Conservation (phyloP, 2,329 filamentous ascomycete species). For the Beauveria asiatica region DNA sequence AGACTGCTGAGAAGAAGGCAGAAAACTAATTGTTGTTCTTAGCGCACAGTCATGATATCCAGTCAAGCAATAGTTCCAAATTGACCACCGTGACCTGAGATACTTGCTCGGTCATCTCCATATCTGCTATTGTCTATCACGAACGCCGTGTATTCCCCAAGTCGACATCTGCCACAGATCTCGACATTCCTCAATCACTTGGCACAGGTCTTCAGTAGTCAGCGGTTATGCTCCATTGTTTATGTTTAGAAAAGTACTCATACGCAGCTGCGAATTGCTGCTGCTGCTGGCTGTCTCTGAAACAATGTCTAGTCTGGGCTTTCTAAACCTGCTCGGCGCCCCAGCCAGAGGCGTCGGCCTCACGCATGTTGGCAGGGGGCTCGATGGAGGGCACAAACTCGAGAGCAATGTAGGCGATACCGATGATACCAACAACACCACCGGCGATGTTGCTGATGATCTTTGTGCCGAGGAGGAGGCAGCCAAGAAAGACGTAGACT, state of each 20-base stretch:
- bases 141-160: neutral
- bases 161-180: neutral
- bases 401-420: conserved; percentile 66
- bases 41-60: neutral
- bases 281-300: neutral
- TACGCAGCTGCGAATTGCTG: neutral
- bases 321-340: conserved; percentile 66
- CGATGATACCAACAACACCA: conserved; percentile 66
- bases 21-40: neutral
- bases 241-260: neutral
- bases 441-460: conserved; percentile 68
- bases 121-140: neutral
- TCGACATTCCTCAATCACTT: neutral
- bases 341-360: conserved; percentile 62
- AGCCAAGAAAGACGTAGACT: conserved; percentile 97
- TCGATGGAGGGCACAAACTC: conserved; percentile 74
- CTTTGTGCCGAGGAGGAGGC: conserved; percentile 63
- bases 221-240: neutral
- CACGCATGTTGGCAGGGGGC: conserved; percentile 73
- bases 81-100: too few species aligned
- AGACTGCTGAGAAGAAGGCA: conserved; percentile 14
- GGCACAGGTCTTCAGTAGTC: neutral
- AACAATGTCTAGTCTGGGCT: neutral
- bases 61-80: neutral
- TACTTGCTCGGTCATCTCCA: neutral